Evolutionary conservation across 2,329 filamentous ascomycete species (phyloP).

Genomic region (Sordariomycetes sp.): DNA sequence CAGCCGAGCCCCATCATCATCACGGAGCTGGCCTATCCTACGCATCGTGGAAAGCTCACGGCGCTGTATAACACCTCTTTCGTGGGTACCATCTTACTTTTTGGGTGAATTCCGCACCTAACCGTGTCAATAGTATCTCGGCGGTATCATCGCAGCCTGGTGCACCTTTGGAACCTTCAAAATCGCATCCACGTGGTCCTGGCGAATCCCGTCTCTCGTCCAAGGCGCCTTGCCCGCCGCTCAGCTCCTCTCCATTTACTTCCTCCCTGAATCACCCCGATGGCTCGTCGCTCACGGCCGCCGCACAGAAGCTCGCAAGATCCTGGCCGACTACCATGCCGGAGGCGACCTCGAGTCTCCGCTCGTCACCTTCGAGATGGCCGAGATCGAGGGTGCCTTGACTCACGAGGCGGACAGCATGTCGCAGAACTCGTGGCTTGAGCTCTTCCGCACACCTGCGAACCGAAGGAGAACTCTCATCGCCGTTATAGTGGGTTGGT

Average conservation of each 20-base stretch:
- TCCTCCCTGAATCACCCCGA: slow-evolving; percentile 15
- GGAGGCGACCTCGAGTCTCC: slow-evolving; percentile 28
- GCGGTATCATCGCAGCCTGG: slow-evolving; percentile 13
- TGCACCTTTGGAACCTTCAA: slow-evolving; percentile 10
- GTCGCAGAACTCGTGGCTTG: slow-evolving; percentile 14
- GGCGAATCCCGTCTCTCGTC: slow-evolving; percentile 6
- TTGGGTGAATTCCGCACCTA: too few relatives aligned
- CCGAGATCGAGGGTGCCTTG: slow-evolving; percentile 26
- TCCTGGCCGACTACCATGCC: slow-evolving; percentile 29
- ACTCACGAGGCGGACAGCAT: slow-evolving; percentile 16
- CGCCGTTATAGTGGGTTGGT: slow-evolving; percentile 8
- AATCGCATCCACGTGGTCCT: slow-evolving; percentile 3
- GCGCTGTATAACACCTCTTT: too few relatives aligned
- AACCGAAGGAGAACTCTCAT: slow-evolving; percentile 14
- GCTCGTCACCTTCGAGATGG: slow-evolving; percentile 29
- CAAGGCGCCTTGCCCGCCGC: slow-evolving; percentile 13
- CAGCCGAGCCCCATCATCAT: slow-evolving; percentile 17
- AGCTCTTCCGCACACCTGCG: slow-evolving; percentile 9
- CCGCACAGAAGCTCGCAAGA: slow-evolving; percentile 22
- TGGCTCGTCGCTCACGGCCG: slow-evolving; percentile 22
- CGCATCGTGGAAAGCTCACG: slow-evolving; percentile 17
- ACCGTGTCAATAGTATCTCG: slow-evolving; percentile 7
- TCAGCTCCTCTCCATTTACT: slow-evolving; percentile 20
- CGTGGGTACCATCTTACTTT: too few relatives aligned
- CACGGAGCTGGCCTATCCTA: slow-evolving; percentile 19